phyloP scores from a whole-genome alignment of 192 early-diverging fungal genomes.

The Blastocladiella britannica region DNA sequence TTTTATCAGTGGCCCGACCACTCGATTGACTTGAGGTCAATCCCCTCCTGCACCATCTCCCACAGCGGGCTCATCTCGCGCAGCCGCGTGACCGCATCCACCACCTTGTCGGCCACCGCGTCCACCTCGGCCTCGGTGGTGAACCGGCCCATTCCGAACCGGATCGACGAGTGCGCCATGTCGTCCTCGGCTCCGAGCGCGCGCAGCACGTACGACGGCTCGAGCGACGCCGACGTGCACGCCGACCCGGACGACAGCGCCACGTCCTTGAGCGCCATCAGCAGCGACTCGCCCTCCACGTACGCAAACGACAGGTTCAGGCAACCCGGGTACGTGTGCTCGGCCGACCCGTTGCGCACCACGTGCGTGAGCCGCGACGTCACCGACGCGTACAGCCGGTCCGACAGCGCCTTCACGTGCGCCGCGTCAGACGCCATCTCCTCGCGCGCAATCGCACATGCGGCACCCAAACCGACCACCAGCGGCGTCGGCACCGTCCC shows the following conservation, averaged over 20 bases:
- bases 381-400: slow-evolving; percentile 61
- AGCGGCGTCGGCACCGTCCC: slow-evolving; percentile 86
- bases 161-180: slow-evolving; percentile 82
- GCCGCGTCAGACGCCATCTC: slow-evolving; percentile 70
- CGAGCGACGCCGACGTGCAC: slow-evolving; percentile 86
- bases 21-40: slow-evolving; percentile 75
- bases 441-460: slow-evolving; percentile 49
- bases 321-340: slow-evolving; percentile 64
- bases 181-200: slow-evolving; percentile 93
- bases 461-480: slow-evolving; percentile 74
- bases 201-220: slow-evolving; percentile 89
- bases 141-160: slow-evolving; percentile 90
- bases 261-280: slow-evolving; percentile 96
- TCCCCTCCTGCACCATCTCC: slow-evolving; percentile 94
- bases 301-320: slow-evolving; percentile 92
- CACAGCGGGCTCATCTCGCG: slow-evolving; percentile 93
- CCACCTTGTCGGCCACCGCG: slow-evolving; percentile 60
- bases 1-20: slow-evolving; percentile 61
- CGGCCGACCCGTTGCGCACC: slow-evolving; percentile 71
- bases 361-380: slow-evolving; percentile 55
- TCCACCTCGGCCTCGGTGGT: slow-evolving; percentile 91
- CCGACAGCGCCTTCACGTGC: slow-evolving; percentile 47
- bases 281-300: slow-evolving; percentile 88
- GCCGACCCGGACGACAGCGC: slow-evolving; percentile 86
- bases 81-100: slow-evolving; percentile 58